Conservation (phyloP, 106 monocot species). For the Xerophyta viscosa region DNA sequence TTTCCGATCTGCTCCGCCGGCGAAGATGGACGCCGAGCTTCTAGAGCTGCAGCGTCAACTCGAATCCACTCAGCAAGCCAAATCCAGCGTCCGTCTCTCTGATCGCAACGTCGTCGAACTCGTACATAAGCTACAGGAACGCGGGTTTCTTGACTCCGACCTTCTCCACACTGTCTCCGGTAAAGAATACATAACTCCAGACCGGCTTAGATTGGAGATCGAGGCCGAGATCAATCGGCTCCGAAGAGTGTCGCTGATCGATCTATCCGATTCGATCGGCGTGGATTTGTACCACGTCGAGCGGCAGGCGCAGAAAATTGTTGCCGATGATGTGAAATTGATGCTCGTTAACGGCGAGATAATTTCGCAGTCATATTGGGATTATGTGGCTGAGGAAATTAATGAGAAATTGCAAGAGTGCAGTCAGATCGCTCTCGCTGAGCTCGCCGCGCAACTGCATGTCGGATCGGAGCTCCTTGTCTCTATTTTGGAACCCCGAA, state of each 20-base stretch:
- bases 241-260: constrained; percentile 71
- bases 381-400: constrained; percentile 72
- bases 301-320: constrained; percentile 48
- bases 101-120: constrained; percentile 92
- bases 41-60: constrained; percentile 82
- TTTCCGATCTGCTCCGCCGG: too few relatives aligned
- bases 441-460: constrained; percentile 79
- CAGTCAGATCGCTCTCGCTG: constrained; percentile 81
- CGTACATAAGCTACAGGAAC: constrained; percentile 77
- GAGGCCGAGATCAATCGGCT: constrained; percentile 55
- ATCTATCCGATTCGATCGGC: constrained; percentile 76
- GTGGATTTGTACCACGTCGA: constrained; percentile 89
- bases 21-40: constrained; percentile 95
- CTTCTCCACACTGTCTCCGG: constrained; percentile 89
- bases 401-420: constrained; percentile 92
- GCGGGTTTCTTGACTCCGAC: constrained; percentile 67
- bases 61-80: constrained; percentile 77
- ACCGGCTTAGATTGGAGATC: constrained; percentile 68
- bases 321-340: constrained; percentile 35
- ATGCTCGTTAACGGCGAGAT: constrained; percentile 89
- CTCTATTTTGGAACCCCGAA: constrained; percentile 61
- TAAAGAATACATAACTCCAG: constrained; percentile 98
- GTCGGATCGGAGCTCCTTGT: constrained; percentile 71
- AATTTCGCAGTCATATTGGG: constrained; percentile 82
- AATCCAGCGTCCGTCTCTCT: constrained; percentile 78